Percentiles rank a stretch among this genome's conserved stretches.
Conservation (phyloP, 2,329 filamentous ascomycete species). For the Hymenoscyphus infarciens region DNA sequence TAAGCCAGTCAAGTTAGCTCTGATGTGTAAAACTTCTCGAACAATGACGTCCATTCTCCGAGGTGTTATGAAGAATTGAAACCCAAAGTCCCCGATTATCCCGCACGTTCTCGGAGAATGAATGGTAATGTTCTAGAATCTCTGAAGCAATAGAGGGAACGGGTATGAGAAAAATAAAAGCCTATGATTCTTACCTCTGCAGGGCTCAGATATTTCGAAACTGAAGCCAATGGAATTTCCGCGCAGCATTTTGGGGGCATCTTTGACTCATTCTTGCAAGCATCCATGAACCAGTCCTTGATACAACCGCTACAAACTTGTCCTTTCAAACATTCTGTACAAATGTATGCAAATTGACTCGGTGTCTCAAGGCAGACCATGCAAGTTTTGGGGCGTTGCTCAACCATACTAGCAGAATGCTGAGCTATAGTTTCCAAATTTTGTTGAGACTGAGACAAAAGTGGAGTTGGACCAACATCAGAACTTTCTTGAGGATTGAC, state of each 20-base stretch:
- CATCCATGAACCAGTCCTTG: slow-evolving; percentile 40
- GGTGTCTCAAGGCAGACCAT: slow-evolving; percentile 13
- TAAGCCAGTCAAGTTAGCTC: slow-evolving; percentile 15
- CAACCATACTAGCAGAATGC: not conserved
- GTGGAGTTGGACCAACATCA: too few species aligned
- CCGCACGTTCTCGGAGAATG: too few species aligned
- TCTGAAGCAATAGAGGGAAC: too few species aligned
- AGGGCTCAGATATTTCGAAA: slow-evolving; percentile 35
- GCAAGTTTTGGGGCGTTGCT: not conserved
- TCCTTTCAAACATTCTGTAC: slow-evolving; percentile 9
- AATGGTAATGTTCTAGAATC: too few species aligned
- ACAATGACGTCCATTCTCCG: not conserved
- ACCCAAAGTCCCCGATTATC: too few species aligned
- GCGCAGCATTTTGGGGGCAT: slow-evolving; percentile 47
- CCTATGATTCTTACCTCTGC: slow-evolving; percentile 30
- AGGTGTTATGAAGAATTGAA: too few species aligned
- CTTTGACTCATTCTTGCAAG: slow-evolving; percentile 37
- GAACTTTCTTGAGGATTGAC: too few species aligned
- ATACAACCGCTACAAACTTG: slow-evolving; percentile 36
- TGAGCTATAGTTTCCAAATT: not conserved
- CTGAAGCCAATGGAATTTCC: slow-evolving; percentile 42
- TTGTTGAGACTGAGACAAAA: not conserved
- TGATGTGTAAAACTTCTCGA: too few species aligned
- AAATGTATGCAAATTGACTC: slow-evolving; percentile 13
- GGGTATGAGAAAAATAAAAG: too few species aligned